Base-by-base conservation (phyloP, 495 filamentous ascomycete species). In the Tuber brumale region DNA sequence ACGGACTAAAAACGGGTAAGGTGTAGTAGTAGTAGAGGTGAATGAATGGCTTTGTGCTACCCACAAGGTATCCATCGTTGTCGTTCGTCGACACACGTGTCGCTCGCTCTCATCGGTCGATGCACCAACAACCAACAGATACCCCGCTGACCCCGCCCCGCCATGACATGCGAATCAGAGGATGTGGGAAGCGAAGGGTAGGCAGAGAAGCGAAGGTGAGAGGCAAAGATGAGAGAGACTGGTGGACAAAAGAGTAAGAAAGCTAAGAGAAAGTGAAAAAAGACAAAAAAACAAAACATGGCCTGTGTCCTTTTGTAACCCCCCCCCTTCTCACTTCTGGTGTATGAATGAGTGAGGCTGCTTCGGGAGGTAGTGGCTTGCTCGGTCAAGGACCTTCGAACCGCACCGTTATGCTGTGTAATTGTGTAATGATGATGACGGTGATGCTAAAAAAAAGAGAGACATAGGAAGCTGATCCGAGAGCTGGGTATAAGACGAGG, bases 1-100 rank as follows among this genome's bases (percentile, higher is more conserved):
- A 35, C 57, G 35, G 31, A 35, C 31, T 35, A 35, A 35, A 66
- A 66, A 31, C 57, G 27, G 57, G 57, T 35, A 66, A 35, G 57
- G 57, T 66, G 57, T 66, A 18, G 21, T n/a, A 51, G 44, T n/a
- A 51, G 44, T 9, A 51, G 57, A 35, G 27, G 57, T 35, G 57
- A 35, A 66, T 66, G 57, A 66, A 66, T 66, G 57, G 57, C 57
- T 66, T 66, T 66, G 57, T 66, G 57, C 31, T 66, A 66, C 57
- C 57, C 57, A 66, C 27, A 66, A 35, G 57, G 57, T 66, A 66
- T 66, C 57, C 57, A 66, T 35, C 27, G 57, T 35, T 66, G 57
- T 66, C 57, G 57, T 66, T 66, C 57, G 57, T 66, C 57, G 57
- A 66, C 57, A 66, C 57, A 66, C 57, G 57, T 66, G 57, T 66